Evolutionary conservation across 2,329 filamentous ascomycete genomes (phyloP).

Genomic region (Fusarium brevicatenulatum): DNA sequence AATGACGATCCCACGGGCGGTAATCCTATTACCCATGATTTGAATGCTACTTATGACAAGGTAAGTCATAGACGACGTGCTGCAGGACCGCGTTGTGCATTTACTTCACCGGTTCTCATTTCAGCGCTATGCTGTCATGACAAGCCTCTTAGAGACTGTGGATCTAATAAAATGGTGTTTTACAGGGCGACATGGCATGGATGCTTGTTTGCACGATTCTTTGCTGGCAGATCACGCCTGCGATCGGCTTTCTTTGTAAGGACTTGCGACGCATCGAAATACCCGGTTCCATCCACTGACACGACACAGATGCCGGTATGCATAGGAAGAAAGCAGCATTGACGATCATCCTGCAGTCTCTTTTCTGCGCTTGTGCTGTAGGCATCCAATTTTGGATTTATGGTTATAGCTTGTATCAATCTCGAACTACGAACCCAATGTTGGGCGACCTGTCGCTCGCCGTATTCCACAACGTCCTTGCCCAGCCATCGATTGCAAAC

Average conservation of each 20-base stretch:
- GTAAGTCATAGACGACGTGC: background rate
- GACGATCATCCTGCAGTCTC: conserved; percentile 59
- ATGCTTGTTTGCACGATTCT: conserved; percentile 51
- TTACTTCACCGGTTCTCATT: background rate
- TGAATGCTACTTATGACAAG: conserved; percentile 58
- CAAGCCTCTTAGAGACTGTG: no score
- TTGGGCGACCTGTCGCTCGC: conserved; percentile 51
- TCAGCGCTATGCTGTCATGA: no score
- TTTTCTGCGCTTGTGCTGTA: conserved; percentile 57
- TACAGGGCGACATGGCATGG: conserved; percentile 56
- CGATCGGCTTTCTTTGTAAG: conserved; percentile 51
- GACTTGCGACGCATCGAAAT: no score
- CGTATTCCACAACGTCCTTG: conserved; percentile 50
- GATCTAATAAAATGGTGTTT: background rate
- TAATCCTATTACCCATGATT: conserved; percentile 55
- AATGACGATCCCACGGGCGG: conserved; percentile 52
- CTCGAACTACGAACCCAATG: conserved; percentile 50
- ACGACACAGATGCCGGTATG: conserved; percentile 48
- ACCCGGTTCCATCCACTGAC: background rate
- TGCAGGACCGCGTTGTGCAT: background rate
- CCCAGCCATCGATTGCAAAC: conserved; percentile 51
- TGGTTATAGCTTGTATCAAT: conserved; percentile 56
- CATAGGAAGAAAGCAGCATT: conserved; percentile 52
- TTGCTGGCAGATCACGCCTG: conserved; percentile 53
- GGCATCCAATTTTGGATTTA: conserved; percentile 61